Percentiles rank a stretch among this genome's conserved stretches.
These are phyloP conservation scores for Phytophthora brassicae DNA, from an alignment of 352 stramenopile species.

Conservation along the genomic window DNA sequence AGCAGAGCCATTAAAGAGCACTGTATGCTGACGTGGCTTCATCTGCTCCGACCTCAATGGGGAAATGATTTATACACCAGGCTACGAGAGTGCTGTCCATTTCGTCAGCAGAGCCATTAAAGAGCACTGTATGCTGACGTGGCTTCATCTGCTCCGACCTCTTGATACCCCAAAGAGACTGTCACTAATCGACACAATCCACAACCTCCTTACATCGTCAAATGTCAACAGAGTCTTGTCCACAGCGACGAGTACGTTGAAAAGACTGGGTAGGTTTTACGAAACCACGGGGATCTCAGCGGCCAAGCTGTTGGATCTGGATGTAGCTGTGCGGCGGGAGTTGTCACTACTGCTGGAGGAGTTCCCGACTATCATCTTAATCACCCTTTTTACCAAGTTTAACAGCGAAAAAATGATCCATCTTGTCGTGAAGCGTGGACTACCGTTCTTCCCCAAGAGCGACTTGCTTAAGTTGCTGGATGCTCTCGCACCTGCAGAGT, in stretches of 20 bases:
- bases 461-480: constrained; percentile 56
- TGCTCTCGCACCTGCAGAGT: constrained; percentile 34
- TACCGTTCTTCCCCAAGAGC: constrained; percentile 41
- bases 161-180: constrained; percentile 32
- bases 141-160: constrained; percentile 45
- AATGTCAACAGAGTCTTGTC: constrained; percentile 5
- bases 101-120: constrained; percentile 46
- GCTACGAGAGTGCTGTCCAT: constrained; percentile 28
- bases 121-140: constrained; percentile 50
- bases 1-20: constrained; percentile 44
- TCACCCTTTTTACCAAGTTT: constrained; percentile 57
- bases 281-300: constrained; percentile 45
- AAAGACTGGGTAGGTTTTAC: constrained; percentile 59
- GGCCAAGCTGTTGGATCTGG: constrained; percentile 44
- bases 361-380: constrained; percentile 53
- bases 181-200: constrained; percentile 33
- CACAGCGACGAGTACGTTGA: constrained; percentile 33
- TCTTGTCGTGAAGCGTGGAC: constrained; percentile 32
- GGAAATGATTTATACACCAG: too few relatives aligned
- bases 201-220: constrained; percentile 21
- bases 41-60: constrained; percentile 37
- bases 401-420: constrained; percentile 46
- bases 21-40: constrained; percentile 52
- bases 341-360: constrained; percentile 44
- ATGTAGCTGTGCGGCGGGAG: constrained; percentile 26